Conservation (phyloP, 1,139 yeast genomes). For the Pneumocystis canis region DNA sequence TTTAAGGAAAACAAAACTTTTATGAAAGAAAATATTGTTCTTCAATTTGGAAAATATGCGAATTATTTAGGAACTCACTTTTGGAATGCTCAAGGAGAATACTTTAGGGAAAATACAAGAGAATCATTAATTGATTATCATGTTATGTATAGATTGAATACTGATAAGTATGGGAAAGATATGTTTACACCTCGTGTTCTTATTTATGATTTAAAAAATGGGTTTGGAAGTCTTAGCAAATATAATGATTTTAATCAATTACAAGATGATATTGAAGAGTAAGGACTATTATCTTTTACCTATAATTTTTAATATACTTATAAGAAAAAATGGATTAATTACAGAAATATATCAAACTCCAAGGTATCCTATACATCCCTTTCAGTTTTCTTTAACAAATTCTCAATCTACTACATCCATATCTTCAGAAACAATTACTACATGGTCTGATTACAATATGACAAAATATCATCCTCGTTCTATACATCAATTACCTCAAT, state of each 20-base stretch:
- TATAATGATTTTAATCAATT: slow-evolving; percentile 19
- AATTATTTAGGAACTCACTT: slow-evolving; percentile 66
- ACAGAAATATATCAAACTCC: slow-evolving; percentile 38
- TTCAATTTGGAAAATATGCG: slow-evolving; percentile 58
- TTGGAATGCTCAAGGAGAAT: slow-evolving; percentile 62
- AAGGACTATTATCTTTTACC: neutral
- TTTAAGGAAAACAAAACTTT: neutral
- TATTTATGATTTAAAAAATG: slow-evolving; percentile 49
- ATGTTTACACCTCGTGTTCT: slow-evolving; percentile 68
- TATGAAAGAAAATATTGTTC: slow-evolving; percentile 59
- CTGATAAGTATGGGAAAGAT: slow-evolving; percentile 28
- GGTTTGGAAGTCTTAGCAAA: slow-evolving; percentile 23
- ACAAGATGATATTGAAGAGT: slow-evolving; percentile 1
- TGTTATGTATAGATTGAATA: slow-evolving; percentile 33
- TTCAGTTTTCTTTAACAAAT: slow-evolving; percentile 38
- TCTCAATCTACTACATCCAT: slow-evolving; percentile 21
- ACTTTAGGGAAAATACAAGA: slow-evolving; percentile 33
- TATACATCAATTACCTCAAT: slow-evolving; percentile 25
- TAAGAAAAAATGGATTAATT: slow-evolving; percentile 18
- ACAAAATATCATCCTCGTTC: slow-evolving; percentile 53
- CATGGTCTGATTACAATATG: slow-evolving; percentile 73
- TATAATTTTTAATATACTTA: neutral
- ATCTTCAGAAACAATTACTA: slow-evolving; percentile 33
- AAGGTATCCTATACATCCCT: slow-evolving; percentile 23
- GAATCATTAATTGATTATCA: slow-evolving; percentile 32